Evolutionary conservation across 306 rosid genomes (phyloP), one percentile per base, ranked within the genome.

Genomic region (Oxytropis ochrocephala): DNA sequence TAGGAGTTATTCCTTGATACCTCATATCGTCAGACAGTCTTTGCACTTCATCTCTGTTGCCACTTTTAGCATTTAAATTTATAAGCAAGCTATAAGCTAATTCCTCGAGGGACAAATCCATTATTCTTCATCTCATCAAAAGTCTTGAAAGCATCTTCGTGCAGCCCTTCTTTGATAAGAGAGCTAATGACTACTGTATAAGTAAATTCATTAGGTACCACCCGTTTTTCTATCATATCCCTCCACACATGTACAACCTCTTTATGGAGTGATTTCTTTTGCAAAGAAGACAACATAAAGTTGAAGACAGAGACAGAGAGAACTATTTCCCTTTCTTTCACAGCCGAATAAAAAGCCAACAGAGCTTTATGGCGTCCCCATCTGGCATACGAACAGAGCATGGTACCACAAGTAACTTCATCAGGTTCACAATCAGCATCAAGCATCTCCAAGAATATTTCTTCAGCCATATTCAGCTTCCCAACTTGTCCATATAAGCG

Each of bases 401-500:
- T 88, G 67, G 98, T 94, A 24, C 98, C 98, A 54, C 92, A 88
- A 61, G 97, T 96, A 75, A 94, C 92, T 76, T 88, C 91, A 84
- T 94, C 98, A 0, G 98, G 92, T 53, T 94, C 96, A 64, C 91
- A 86, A 50, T 89, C 94, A 9, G 47, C 87, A 74, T 90, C 95
- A 24, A 94, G 94, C 98, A 94, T 94, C 88, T 94, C 98, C 89
- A 94, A 84, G 87, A 94, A 94, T 36, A 79, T 75, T 79, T 94
- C 85, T 56, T 94, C 98, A 29, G 97, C 96, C 64, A 90, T 60
- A 78, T 85, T 85, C 63, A 94, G 85, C 79, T 85, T 90, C 70
- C 98, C 98, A 82, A 84, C 86, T 78, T 90, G 98, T 19, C 98
- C 98, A 77, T 90, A 94, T 4, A 52, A 14, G 27, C 97, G 93